Evolutionary conservation across 129 eudicot species (phyloP).

Genomic region (Chrysanthemum seticuspe): DNA sequence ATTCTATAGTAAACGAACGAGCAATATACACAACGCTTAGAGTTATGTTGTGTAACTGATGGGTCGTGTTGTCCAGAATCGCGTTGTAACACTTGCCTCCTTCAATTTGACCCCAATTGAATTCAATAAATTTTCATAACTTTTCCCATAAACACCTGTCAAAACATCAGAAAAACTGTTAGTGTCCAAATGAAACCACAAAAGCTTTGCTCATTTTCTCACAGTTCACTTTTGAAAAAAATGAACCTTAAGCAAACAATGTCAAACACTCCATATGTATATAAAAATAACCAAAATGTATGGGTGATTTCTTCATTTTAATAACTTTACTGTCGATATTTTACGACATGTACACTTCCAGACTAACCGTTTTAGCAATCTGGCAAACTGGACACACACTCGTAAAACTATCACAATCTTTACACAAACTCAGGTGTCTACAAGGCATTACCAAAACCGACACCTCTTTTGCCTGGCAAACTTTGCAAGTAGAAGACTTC

Average conservation of each 20-base stretch:
- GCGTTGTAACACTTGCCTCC: not conserved
- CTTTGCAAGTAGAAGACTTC: slow-evolving; percentile 52
- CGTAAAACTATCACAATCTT: slow-evolving; percentile 69
- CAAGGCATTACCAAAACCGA: slow-evolving; percentile 93
- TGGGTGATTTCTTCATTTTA: slow-evolving; percentile 24
- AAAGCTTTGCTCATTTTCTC: slow-evolving; percentile 1
- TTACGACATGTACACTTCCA: slow-evolving; percentile 78
- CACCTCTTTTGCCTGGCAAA: slow-evolving; percentile 68
- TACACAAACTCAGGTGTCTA: slow-evolving; percentile 91
- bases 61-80: not conserved
- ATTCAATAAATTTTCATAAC: not conserved
- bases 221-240: not conserved
- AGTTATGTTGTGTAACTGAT: not conserved
- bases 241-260: not conserved
- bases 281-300: slow-evolving; percentile 13
- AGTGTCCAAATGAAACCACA: not conserved
- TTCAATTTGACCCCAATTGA: not conserved
- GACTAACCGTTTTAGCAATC: slow-evolving; percentile 61
- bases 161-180: not conserved
- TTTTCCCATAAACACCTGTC: slow-evolving; percentile 5
- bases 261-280: slow-evolving; percentile 10
- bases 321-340: slow-evolving; percentile 18
- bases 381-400: slow-evolving; percentile 82
- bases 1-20: not conserved
- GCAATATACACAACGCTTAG: not conserved